Evolutionary conservation across 768 basidiomycete genomes (phyloP), one percentile per base, ranked within the genome.

Genomic region (Punctularia strigosozonata): DNA sequence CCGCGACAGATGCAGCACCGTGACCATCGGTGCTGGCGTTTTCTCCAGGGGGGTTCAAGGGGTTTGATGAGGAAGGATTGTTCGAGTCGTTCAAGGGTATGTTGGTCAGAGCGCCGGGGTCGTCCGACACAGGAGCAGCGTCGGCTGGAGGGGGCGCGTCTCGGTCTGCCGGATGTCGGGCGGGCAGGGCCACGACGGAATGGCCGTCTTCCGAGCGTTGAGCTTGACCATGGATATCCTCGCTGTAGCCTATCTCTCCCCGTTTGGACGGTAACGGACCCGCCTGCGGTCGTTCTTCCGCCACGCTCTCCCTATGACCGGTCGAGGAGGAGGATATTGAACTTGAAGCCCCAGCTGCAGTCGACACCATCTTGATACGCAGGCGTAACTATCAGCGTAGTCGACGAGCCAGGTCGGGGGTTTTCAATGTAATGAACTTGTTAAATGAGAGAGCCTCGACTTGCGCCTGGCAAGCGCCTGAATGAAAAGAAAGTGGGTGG

Each of bases 251-350:
- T 37, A 83, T 74, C 50, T 81, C 79, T 20, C 78, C 80, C 15
- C 68, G 64, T 54, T 80, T 81, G 31, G 51, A 53, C 38, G 79
- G 80, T 50, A 80, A 58, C 39, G 78, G 77, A 31, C 63, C 76
- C 49, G 77, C 76, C 63, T 80, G 63, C 39, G 58, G 61, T 47
- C 63, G 61, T 45, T 47, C 39, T 50, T 61, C 60, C 40, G 54
- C 52, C 20, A 23, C 31, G n/a, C 37, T 31, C 18, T 31, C 34
- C 25, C 25, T 42, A 18, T 15, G 37, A 39, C 23, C 10, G 8
- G 19, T 19, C 20, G 39, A 46, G 13, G 42, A 17, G 15, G 41
- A 40, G 5, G 42, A 38, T 5, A 18, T 43, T 4, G 31, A 14
- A 15, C 14, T 33, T 20, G 28, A 30, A 12, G 12, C 34, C 4